Evolutionary conservation across 257 asterid species (phyloP).

Genomic region (Echium plantagineum): DNA sequence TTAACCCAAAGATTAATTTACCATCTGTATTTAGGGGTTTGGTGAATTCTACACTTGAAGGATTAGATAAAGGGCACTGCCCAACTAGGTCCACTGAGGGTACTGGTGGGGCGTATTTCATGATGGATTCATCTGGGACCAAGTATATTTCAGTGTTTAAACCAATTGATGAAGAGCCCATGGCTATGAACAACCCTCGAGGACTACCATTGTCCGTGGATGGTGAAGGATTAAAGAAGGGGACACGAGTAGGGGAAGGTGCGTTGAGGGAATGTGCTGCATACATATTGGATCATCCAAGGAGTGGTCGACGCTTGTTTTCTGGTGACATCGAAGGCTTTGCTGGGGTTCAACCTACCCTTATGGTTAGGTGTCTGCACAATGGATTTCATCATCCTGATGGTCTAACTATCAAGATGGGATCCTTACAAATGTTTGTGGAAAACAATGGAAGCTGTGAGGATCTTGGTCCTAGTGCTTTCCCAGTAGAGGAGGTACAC

Average conservation of each 20-base stretch:
- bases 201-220: constrained; percentile 75
- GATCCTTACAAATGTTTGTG: constrained; percentile 73
- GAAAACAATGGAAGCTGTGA: constrained; percentile 82
- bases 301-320: constrained; percentile 52
- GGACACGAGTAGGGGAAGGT: constrained; percentile 89
- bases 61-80: constrained; percentile 45
- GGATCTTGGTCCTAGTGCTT: constrained; percentile 75
- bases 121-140: constrained; percentile 47
- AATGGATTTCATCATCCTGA: constrained; percentile 69
- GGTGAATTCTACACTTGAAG: constrained; percentile 47
- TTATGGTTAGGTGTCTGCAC: constrained; percentile 55
- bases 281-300: constrained; percentile 79
- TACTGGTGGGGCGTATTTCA: constrained; percentile 88
- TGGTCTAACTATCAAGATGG: constrained; percentile 39
- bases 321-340: constrained; percentile 48
- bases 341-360: constrained; percentile 81
- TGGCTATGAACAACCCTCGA: constrained; percentile 80
- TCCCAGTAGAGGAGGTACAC: constrained; percentile 78
- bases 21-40: constrained; percentile 38
- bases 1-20: constrained; percentile 53
- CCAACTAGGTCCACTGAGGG: constrained; percentile 79
- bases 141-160: constrained; percentile 69
- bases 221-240: constrained; percentile 89
- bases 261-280: constrained; percentile 87
- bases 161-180: constrained; percentile 89